Evolutionary conservation across 495 filamentous ascomycete species (phyloP).

Genomic region (Schizothecium vesticola): DNA sequence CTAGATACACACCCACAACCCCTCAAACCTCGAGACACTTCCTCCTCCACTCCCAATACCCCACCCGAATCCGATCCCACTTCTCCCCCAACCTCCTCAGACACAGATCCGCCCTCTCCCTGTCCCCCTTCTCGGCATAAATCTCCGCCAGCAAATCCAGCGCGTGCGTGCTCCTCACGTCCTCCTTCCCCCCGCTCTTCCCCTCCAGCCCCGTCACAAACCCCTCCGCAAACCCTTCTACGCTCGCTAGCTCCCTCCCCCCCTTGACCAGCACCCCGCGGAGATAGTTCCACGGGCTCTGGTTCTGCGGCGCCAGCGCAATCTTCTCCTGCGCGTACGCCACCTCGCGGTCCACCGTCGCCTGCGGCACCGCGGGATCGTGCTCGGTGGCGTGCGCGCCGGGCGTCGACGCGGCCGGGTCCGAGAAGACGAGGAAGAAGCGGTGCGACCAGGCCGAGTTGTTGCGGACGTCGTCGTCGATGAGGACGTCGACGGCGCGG

Average conservation of each 20-base stretch:
- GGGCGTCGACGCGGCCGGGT: slow-evolving; percentile 47
- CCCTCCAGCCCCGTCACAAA: slow-evolving; percentile 54
- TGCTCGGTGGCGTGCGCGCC: slow-evolving; percentile 40
- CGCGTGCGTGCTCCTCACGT: slow-evolving; percentile 75
- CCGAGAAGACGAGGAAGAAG: slow-evolving; percentile 80
- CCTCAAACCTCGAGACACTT: slow-evolving; percentile 24
- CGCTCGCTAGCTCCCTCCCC: slow-evolving; percentile 48
- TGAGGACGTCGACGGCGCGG: slow-evolving; percentile 59
- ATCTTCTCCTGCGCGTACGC: slow-evolving; percentile 66
- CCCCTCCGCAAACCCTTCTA: slow-evolving; percentile 58
- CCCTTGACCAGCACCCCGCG: slow-evolving; percentile 66
- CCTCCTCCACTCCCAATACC: slow-evolving; percentile 87
- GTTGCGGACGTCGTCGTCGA: slow-evolving; percentile 78
- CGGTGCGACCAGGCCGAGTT: slow-evolving; percentile 97
- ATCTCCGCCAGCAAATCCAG: slow-evolving; percentile 84
- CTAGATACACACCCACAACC: neutral
- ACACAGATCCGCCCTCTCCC: slow-evolving; percentile 55
- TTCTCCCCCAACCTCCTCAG: slow-evolving; percentile 69
- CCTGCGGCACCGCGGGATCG: slow-evolving; percentile 49
- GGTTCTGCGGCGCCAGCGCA: slow-evolving; percentile 79
- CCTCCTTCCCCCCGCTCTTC: slow-evolving; percentile 33
- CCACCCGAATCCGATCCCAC: slow-evolving; percentile 85
- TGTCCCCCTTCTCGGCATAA: slow-evolving; percentile 56
- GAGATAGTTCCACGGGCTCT: slow-evolving; percentile 88
- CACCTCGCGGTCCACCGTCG: slow-evolving; percentile 69